phyloP scores from a whole-genome alignment of 306 rosid genomes.

The Cajanus cajan region DNA sequence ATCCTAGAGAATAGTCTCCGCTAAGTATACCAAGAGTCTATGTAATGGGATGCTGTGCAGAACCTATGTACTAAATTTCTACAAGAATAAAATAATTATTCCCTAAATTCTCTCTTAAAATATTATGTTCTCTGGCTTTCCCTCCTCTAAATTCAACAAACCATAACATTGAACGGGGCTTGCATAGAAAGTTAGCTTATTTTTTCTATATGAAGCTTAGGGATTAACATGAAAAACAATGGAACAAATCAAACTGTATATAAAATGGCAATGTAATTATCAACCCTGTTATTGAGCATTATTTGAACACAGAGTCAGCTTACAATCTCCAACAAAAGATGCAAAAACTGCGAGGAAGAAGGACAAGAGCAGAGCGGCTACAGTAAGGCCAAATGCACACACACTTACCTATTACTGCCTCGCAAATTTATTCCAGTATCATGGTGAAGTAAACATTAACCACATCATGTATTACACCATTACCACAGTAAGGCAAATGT shows the following conservation, averaged over 20 bases:
- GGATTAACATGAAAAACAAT: background rate
- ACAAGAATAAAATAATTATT: background rate
- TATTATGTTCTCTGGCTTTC: background rate
- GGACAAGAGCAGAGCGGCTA: background rate
- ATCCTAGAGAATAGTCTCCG: background rate
- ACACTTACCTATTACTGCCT: background rate
- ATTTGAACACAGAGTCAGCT: background rate
- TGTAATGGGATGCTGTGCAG: background rate
- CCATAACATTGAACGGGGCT: background rate
- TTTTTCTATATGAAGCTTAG: background rate
- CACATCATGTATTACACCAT: background rate
- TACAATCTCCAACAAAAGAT: background rate
- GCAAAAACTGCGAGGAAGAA: background rate
- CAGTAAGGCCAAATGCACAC: background rate
- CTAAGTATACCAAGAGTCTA: background rate
- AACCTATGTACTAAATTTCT: background rate
- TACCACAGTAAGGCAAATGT: background rate
- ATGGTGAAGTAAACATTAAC: background rate
- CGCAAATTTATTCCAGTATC: background rate
- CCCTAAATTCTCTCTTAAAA: background rate
- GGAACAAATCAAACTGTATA: background rate
- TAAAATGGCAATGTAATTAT: background rate
- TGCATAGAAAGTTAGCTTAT: background rate
- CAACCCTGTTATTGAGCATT: background rate
- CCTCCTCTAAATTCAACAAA: background rate